Evolutionary conservation across 208 protist species (phyloP).

Genomic region (Leishmania tarentolae): DNA sequence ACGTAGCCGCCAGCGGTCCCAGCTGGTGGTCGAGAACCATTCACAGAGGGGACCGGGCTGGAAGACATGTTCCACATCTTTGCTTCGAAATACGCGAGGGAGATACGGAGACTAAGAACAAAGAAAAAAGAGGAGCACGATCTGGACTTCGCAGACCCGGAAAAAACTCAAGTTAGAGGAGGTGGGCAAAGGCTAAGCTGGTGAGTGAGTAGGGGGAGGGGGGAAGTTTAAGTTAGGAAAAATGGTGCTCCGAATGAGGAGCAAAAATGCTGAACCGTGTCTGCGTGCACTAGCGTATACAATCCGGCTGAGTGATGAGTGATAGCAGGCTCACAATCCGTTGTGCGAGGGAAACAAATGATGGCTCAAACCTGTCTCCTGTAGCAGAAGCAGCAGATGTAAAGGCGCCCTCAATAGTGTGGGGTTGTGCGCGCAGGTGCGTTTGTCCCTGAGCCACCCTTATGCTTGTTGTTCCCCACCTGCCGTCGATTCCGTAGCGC

Average conservation of each 20-base stretch:
- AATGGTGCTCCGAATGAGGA: neutral
- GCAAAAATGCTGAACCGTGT: neutral
- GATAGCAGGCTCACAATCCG: neutral
- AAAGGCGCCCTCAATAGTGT: neutral
- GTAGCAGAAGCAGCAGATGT: neutral
- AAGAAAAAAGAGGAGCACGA: slow-evolving; percentile 1
- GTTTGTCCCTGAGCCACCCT: neutral
- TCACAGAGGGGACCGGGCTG: slow-evolving; percentile 35
- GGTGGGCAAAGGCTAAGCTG: neutral
- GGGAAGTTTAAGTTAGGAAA: neutral
- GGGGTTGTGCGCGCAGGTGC: neutral
- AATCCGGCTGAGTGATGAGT: too few species aligned
- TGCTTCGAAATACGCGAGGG: neutral
- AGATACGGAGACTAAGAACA: slow-evolving; percentile 6
- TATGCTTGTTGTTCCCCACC: neutral
- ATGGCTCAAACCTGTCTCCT: neutral
- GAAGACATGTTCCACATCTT: slow-evolving; percentile 50
- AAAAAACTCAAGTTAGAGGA: neutral
- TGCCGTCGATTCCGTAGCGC: neutral
- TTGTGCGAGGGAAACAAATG: neutral
- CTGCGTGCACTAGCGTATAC: neutral
- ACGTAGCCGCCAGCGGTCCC: slow-evolving; percentile 38
- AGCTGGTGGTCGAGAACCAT: slow-evolving; percentile 21
- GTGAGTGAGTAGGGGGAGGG: neutral
- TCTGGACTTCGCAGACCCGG: neutral